Evolutionary conservation across 2,329 filamentous ascomycete species (phyloP).

Genomic region (Pseudogymnoascus sp.): DNA sequence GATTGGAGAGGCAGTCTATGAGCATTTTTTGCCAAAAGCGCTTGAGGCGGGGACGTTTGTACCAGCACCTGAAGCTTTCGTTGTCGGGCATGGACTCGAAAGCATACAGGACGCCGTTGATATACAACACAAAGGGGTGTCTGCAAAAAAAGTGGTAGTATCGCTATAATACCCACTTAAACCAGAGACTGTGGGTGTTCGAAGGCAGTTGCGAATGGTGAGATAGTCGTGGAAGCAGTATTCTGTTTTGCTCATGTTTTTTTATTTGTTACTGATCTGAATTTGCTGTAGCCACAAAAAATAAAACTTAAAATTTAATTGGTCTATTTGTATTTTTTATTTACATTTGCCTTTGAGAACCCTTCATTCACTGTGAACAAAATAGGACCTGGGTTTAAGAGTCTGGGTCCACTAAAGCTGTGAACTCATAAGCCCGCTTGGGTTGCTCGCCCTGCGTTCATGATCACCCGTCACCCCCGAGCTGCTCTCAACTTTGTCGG

Average conservation of each 20-base stretch:
- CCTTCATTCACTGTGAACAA: too few species aligned
- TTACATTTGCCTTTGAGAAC: too few species aligned
- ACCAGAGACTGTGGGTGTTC: neutral
- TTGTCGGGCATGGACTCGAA: constrained; percentile 37
- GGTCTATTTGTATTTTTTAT: too few species aligned
- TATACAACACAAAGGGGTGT: constrained; percentile 30
- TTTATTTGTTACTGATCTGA: too few species aligned
- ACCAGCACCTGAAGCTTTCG: constrained; percentile 31
- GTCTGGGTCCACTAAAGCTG: too few species aligned
- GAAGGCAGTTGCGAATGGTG: neutral
- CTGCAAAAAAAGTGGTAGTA: constrained; percentile 36
- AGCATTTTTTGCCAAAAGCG: constrained; percentile 33
- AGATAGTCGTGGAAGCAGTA: neutral
- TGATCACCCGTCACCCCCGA: neutral
- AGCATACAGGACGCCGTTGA: constrained; percentile 35
- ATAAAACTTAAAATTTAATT: too few species aligned
- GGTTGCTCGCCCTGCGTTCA: too few species aligned
- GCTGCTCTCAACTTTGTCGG: neutral
- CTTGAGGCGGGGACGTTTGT: constrained; percentile 29
- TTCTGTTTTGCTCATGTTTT: neutral
- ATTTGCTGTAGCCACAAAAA: too few species aligned
- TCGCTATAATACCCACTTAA: neutral
- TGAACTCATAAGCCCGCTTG: too few species aligned
- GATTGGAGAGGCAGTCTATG: constrained; percentile 27
- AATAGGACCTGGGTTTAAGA: too few species aligned